Evolutionary conservation across 306 rosid genomes (phyloP), one percentile per base, ranked within the genome.

Genomic region (Sechiopsis laciniata): DNA sequence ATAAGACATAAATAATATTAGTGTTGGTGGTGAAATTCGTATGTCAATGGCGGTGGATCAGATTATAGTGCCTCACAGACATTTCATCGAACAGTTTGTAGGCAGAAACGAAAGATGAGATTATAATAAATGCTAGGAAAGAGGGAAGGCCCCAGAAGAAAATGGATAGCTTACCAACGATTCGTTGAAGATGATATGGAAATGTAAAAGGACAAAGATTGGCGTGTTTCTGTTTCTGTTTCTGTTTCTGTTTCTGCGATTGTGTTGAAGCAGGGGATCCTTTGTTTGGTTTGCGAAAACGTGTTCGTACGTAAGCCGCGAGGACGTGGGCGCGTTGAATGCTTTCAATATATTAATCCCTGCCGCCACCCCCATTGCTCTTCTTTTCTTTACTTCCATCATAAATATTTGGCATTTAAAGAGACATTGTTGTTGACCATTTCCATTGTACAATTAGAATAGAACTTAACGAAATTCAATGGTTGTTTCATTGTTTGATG

Each of bases 11-110:
- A 60, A 66, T 69, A 60, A 26, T 12, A 2, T 48, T 12, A 74
- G 72, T 46, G 62, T 81, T 53, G 32, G 52, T n/a, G 64, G 82
- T 54, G 68, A 80, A 74, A 78, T 8, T 70, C 56, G 59, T 71
- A 78, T 32, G 83, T 81, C 86, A 13, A 81, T 65, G 77, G 9
- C 13, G 74, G 67, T 84, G 78, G 81, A 82, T 81, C 85, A 68
- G 79, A 84, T 69, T 78, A 76, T 75, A 26, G 45, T 64, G 73
- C 62, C 80, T 55, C 73, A 63, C 69, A 83, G 76, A 75, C 65
- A 67, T 22, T 73, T 45, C 73, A 45, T 57, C 51, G 40, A 81
- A 40, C 70, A 80, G 65, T 71, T 69, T 73, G 75, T 77, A 75
- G 84, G n/a, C 55, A 73, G 50, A 70, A 71, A 64, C 50, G 58